Conservation (phyloP, 345 rosid species). For the Ceriops zippeliana region DNA sequence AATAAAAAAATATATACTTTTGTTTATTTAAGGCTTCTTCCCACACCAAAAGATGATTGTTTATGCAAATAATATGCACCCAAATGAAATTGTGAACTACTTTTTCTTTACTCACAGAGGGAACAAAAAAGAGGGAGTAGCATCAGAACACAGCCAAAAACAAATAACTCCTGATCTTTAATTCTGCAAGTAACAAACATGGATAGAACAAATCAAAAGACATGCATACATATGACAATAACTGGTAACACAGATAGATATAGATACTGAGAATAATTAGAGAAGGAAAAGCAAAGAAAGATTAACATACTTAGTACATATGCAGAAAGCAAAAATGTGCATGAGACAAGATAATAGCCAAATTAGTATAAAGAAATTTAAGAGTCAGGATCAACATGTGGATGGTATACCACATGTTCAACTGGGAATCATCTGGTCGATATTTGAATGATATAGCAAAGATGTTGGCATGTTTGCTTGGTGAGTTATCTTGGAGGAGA, state of each 20-base stretch:
- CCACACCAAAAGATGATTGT: too few relatives aligned
- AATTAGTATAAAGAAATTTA: background rate
- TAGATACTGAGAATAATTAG: background rate
- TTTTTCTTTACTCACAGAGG: too few relatives aligned
- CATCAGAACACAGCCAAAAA: too few relatives aligned
- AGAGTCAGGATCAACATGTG: slow-evolving; percentile 4
- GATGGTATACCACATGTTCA: slow-evolving; percentile 16
- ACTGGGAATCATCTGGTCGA: slow-evolving; percentile 8
- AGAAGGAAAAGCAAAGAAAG: background rate
- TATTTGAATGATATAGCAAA: slow-evolving; percentile 19
- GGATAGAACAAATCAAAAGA: too few relatives aligned
- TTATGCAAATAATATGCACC: too few relatives aligned
- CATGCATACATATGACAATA: too few relatives aligned
- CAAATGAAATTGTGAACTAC: too few relatives aligned
- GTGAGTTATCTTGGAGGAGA: slow-evolving; percentile 28
- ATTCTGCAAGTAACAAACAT: too few relatives aligned
- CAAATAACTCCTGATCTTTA: too few relatives aligned
- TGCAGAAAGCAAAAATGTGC: background rate
- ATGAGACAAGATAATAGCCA: background rate
- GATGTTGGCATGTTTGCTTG: slow-evolving; percentile 18
- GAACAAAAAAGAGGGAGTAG: too few relatives aligned
- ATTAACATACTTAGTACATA: background rate
- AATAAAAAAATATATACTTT: too few relatives aligned
- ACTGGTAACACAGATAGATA: background rate
- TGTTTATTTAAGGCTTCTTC: too few relatives aligned